Evolutionary conservation across 2,329 filamentous ascomycete genomes (phyloP).

Genomic region (Cryphonectria radicalis): DNA sequence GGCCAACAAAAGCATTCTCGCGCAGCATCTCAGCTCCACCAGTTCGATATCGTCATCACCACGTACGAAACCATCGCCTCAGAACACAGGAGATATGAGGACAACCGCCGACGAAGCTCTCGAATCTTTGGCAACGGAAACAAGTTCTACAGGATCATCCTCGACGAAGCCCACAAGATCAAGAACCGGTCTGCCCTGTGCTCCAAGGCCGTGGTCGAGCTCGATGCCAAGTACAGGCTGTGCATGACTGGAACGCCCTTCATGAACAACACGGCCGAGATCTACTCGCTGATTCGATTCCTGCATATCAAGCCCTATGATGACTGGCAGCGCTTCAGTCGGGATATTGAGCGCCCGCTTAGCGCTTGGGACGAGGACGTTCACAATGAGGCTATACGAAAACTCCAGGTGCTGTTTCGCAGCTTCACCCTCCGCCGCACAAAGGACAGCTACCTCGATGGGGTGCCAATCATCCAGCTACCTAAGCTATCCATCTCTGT

Average conservation of each 20-base stretch:
- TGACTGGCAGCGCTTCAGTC: conserved; percentile 36
- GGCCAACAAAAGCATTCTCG: conserved; percentile 29
- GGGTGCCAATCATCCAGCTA: conserved; percentile 70
- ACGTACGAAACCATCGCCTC: conserved; percentile 22
- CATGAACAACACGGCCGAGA: conserved; percentile 24
- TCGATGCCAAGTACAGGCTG: conserved; percentile 19
- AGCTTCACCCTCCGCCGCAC: conserved; percentile 79
- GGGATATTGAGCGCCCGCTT: conserved; percentile 37
- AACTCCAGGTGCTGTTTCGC: conserved; percentile 66
- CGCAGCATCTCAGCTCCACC: neutral
- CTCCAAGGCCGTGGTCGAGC: conserved; percentile 19
- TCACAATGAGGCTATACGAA: neutral
- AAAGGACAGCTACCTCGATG: conserved; percentile 76
- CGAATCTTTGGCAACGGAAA: neutral
- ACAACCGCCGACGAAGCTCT: neutral
- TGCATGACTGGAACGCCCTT: conserved; percentile 28
- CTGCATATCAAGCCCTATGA: conserved; percentile 32
- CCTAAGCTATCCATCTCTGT: conserved; percentile 64
- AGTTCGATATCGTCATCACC: conserved; percentile 20
- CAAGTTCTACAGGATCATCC: conserved; percentile 16
- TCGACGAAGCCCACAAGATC: conserved; percentile 25
- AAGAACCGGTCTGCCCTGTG: conserved; percentile 10
- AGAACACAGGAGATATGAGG: conserved; percentile 4
- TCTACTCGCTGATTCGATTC: conserved; percentile 40
- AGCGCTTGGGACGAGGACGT: conserved; percentile 16